Percentiles rank a stretch among this genome's conserved stretches.
These are phyloP conservation scores for Teunomyces pallodes DNA, from an alignment of 805 yeast species.

Conservation along the genomic window DNA sequence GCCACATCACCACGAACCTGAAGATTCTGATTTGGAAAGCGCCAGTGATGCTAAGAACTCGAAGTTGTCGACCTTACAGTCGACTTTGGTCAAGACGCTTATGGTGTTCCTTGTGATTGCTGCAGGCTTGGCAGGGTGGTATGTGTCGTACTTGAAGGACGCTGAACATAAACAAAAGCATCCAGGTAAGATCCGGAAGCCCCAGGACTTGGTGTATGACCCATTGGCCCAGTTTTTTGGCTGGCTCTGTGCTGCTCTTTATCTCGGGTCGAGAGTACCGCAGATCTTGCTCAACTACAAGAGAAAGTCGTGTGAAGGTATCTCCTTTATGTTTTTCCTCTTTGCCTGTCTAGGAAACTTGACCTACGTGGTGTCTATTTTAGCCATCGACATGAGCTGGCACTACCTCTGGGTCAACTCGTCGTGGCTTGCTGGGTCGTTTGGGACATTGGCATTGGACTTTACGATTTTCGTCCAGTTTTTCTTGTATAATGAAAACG, in stretches of 20 bases:
- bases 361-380: constrained; percentile 83
- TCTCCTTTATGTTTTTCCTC: constrained; percentile 86
- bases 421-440: constrained; percentile 89
- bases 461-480: constrained; percentile 83
- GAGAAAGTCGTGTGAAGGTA: constrained; percentile 92
- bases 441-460: constrained; percentile 84
- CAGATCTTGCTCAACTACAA: constrained; percentile 82
- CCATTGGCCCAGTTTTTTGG: constrained; percentile 87
- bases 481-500: constrained; percentile 60
- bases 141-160: constrained; percentile 54
- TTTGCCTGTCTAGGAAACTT: constrained; percentile 94
- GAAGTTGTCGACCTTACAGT: constrained; percentile 18
- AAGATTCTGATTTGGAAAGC: constrained; percentile 18
- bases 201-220: constrained; percentile 58
- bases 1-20: constrained; percentile 13
- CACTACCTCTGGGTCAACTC: constrained; percentile 77
- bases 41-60: constrained; percentile 4
- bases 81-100: constrained; percentile 32
- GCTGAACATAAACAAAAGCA: constrained; percentile 33
- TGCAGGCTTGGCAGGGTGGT: constrained; percentile 89
- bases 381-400: constrained; percentile 68
- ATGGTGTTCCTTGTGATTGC: constrained; percentile 67
- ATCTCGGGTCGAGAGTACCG: constrained; percentile 87
- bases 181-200: constrained; percentile 23
- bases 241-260: constrained; percentile 68